Evolutionary conservation across 345 rosid genomes (phyloP).

Genomic region (Syzygium oleosum): DNA sequence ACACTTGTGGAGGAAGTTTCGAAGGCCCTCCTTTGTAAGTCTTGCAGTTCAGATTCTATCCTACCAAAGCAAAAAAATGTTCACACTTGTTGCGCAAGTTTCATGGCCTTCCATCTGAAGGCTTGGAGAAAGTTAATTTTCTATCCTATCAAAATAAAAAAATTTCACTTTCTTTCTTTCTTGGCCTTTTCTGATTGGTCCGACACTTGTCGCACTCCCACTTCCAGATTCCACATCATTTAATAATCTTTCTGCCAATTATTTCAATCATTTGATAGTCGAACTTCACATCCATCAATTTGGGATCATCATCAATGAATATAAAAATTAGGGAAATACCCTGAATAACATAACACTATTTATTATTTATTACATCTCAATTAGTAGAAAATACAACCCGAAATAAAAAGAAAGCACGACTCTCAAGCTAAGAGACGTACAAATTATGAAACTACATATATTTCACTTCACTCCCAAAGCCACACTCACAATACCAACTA

Average conservation of each 20-base stretch:
- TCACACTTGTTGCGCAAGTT: background rate
- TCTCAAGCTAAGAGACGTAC: background rate
- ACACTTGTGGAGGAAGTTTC: background rate
- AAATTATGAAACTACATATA: background rate
- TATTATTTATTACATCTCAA: background rate
- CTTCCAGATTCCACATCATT: background rate
- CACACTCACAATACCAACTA: background rate
- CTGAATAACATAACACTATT: background rate
- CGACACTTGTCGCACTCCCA: background rate
- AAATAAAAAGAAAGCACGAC: background rate
- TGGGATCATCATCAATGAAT: background rate
- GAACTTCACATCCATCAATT: background rate
- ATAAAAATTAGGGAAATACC: background rate
- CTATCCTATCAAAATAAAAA: background rate
- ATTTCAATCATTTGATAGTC: background rate
- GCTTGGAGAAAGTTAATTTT: background rate
- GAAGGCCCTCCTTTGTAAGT: background rate
- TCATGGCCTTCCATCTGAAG: background rate
- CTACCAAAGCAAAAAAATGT: background rate
- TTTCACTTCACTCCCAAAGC: background rate
- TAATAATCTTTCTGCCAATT: background rate
- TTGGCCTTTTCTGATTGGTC: background rate
- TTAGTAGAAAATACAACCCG: background rate
- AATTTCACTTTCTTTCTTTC: background rate
- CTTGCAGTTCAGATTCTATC: background rate